Percentiles rank a stretch among this genome's conserved stretches.
Evolutionary conservation across 345 rosid species (phyloP).

Genomic region (Melaleuca quinquenervia): DNA sequence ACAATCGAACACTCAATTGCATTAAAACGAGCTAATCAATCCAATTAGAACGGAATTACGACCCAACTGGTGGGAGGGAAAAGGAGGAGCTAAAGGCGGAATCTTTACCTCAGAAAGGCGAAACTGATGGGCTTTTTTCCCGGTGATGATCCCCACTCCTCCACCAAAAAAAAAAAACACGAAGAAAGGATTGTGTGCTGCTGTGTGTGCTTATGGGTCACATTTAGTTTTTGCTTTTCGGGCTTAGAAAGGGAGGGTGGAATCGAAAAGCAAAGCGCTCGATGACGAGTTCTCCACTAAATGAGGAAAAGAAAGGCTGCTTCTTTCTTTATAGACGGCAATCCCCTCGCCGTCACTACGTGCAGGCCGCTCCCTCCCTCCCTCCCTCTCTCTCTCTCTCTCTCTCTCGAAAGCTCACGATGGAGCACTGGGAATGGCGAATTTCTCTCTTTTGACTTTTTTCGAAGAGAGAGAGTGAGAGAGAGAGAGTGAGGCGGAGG

Average conservation of each 20-base stretch:
- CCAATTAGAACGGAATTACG: not conserved
- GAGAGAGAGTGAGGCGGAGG: not conserved
- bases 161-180: not conserved
- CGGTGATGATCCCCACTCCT: not conserved
- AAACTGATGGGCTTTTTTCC: not conserved
- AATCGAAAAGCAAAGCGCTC: not conserved
- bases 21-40: not conserved
- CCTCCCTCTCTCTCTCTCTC: not conserved
- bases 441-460: not conserved
- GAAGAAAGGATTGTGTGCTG: not conserved
- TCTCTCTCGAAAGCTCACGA: not conserved
- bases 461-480: not conserved
- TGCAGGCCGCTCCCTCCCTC: not conserved
- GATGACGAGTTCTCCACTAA: constrained; percentile 4
- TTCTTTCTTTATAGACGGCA: not conserved
- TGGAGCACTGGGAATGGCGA: not conserved
- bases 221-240: not conserved
- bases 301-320: not conserved
- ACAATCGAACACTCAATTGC: not conserved
- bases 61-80: not conserved
- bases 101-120: not conserved
- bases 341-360: not conserved
- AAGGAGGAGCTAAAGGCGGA: not conserved
- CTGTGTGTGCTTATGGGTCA: not conserved
- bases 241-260: not conserved